Conservation (phyloP, 495 filamentous ascomycete genomes). For the Lineolata rhizophorae region DNA sequence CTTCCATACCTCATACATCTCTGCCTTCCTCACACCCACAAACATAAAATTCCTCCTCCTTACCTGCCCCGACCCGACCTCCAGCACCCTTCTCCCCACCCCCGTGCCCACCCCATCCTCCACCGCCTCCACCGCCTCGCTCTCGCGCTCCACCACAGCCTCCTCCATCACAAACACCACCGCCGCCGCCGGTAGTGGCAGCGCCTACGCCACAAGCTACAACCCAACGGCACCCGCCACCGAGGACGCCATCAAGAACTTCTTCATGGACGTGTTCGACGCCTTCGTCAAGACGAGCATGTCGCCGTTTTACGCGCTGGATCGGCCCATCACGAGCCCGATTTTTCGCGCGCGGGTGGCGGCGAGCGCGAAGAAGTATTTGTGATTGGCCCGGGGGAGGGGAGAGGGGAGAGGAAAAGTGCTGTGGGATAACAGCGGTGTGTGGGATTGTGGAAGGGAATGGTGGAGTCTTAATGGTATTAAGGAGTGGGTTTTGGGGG, state of each 20-base stretch:
- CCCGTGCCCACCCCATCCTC: constrained; percentile 16
- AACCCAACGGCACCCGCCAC: constrained; percentile 73
- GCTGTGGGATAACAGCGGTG: no score
- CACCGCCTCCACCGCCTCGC: constrained; percentile 9
- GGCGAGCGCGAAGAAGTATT: constrained; percentile 80
- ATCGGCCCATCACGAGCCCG: constrained; percentile 63
- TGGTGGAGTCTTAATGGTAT: no score
- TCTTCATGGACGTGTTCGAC: constrained; percentile 88
- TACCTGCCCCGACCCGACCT: constrained; percentile 46
- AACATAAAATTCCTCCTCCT: constrained; percentile 79
- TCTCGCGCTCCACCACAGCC: no score
- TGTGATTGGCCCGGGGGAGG: constrained; percentile 29
- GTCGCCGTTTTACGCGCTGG: constrained; percentile 77
- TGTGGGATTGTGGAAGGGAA: no score
- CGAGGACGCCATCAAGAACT: constrained; percentile 82
- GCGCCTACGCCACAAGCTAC: constrained; percentile 47
- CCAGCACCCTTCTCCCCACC: constrained; percentile 26
- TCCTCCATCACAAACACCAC: no score
- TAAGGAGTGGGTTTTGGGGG: no score
- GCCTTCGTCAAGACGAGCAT: constrained; percentile 90
- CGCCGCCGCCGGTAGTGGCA: no score
- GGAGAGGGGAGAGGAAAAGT: no score
- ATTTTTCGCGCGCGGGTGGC: constrained; percentile 64
- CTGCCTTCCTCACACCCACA: constrained; percentile 69
- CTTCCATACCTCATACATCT: constrained; percentile 78